Evolutionary conservation across 129 eudicot genomes (phyloP).

Genomic region (Tagetes erecta): DNA sequence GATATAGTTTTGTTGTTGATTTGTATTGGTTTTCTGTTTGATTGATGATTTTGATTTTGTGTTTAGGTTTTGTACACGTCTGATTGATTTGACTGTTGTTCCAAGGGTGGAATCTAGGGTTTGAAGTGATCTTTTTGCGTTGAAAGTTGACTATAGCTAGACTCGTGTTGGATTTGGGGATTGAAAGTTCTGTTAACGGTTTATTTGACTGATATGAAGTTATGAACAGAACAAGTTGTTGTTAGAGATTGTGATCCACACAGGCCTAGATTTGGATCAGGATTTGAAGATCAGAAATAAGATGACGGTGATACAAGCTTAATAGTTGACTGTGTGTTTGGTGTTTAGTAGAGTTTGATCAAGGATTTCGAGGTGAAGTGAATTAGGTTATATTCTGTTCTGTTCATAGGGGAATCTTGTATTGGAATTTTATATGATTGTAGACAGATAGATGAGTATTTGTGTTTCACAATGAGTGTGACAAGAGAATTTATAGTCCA

Average conservation of each 20-base stretch:
- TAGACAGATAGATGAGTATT: conserved; percentile 64
- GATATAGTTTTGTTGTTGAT: background rate
- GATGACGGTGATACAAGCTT: background rate
- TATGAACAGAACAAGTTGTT: too few species aligned
- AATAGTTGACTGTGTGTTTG: background rate
- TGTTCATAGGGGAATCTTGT: conserved; percentile 1
- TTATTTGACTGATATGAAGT: background rate
- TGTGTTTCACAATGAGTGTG: conserved; percentile 56
- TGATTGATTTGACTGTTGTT: background rate
- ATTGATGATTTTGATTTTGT: background rate
- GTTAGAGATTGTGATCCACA: conserved; percentile 10
- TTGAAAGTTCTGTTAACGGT: conserved; percentile 1
- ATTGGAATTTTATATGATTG: conserved; percentile 32
- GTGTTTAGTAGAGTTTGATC: background rate
- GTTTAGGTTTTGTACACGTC: background rate
- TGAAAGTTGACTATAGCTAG: conserved; percentile 23
- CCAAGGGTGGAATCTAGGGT: conserved; percentile 11
- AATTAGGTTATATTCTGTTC: conserved; percentile 3
- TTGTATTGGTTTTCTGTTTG: background rate
- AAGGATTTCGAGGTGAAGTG: background rate
- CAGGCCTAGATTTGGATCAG: conserved; percentile 1
- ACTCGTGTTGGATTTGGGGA: conserved; percentile 21
- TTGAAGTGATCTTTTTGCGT: conserved; percentile 17
- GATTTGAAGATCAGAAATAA: background rate
- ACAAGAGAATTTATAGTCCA: conserved; percentile 46